phyloP scores from a whole-genome alignment of 345 rosid genomes.

The Excoecaria cochinchinensis region DNA sequence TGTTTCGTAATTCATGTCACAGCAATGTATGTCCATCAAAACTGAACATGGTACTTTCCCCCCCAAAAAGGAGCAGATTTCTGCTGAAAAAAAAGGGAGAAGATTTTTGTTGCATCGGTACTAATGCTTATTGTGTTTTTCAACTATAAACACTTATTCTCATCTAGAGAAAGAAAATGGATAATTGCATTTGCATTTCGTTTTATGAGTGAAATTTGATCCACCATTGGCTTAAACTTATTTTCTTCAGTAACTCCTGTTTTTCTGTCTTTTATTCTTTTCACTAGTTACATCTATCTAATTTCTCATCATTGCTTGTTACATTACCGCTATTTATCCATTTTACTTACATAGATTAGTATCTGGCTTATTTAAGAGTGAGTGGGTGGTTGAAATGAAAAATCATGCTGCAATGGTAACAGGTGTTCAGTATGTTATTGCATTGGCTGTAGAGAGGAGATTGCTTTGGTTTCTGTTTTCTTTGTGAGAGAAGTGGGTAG shows the following conservation, averaged over 20 bases:
- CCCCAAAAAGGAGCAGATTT: not conserved
- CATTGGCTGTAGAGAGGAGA: not conserved
- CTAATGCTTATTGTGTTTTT: not conserved
- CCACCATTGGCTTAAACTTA: not conserved
- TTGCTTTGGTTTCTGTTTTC: not conserved
- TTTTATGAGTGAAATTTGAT: conserved; percentile 5
- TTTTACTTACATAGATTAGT: not conserved
- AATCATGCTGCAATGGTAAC: not conserved
- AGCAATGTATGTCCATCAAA: conserved; percentile 7
- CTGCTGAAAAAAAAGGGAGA: not conserved
- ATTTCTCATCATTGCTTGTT: conserved; percentile 6
- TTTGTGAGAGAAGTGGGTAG: not conserved
- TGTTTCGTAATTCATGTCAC: not conserved
- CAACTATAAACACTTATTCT: not conserved
- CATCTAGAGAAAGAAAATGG: not conserved
- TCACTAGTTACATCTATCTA: not conserved
- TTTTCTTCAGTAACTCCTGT: not conserved
- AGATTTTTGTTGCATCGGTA: not conserved
- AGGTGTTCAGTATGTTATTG: not conserved
- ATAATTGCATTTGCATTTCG: not conserved
- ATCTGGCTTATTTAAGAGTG: not conserved
- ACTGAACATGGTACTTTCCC: not conserved
- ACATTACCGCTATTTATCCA: not conserved
- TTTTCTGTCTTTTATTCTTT: not conserved
- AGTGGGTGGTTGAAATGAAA: not conserved